A percentile compares a stretch with the other conserved stretches of the same genome.
phyloP scores from a whole-genome alignment of 345 rosid species.

The Garcia nutans region DNA sequence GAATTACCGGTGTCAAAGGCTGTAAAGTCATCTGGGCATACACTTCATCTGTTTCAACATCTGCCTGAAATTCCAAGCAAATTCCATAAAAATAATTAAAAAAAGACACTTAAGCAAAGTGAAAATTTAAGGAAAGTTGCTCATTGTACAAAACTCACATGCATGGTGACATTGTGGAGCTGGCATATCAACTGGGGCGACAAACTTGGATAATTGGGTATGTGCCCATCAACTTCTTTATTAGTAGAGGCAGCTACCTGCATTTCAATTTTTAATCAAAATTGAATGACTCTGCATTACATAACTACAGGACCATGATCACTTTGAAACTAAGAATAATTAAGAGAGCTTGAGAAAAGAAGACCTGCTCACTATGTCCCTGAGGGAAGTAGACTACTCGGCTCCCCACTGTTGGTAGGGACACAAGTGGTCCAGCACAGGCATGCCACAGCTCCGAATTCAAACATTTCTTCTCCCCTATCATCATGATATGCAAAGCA shows the following conservation, averaged over 20 bases:
- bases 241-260: constrained; percentile 36
- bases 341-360: neutral
- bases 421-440: constrained; percentile 38
- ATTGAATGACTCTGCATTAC: neutral
- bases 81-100: neutral
- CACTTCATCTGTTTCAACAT: constrained; percentile 34
- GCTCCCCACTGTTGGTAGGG: constrained; percentile 32
- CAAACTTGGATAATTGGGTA: constrained; percentile 37
- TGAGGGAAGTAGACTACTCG: constrained; percentile 39
- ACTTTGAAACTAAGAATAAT: neutral
- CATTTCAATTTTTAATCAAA: constrained; percentile 5
- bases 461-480: constrained; percentile 34
- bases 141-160: constrained; percentile 14
- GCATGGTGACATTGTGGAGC: constrained; percentile 35
- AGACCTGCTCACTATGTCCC: constrained; percentile 39
- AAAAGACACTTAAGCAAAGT: too few species aligned
- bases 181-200: constrained; percentile 35
- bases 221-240: constrained; percentile 32
- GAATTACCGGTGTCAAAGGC: constrained; percentile 26
- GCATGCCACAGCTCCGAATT: constrained; percentile 41
- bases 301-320: neutral
- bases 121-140: neutral
- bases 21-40: constrained; percentile 38
- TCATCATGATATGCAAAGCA: neutral
- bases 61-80: constrained; percentile 27